Evolutionary conservation across 139 green algal species (phyloP), one percentile per base, ranked within the genome.

Genomic region (Tetradesmus lagerheimii): DNA sequence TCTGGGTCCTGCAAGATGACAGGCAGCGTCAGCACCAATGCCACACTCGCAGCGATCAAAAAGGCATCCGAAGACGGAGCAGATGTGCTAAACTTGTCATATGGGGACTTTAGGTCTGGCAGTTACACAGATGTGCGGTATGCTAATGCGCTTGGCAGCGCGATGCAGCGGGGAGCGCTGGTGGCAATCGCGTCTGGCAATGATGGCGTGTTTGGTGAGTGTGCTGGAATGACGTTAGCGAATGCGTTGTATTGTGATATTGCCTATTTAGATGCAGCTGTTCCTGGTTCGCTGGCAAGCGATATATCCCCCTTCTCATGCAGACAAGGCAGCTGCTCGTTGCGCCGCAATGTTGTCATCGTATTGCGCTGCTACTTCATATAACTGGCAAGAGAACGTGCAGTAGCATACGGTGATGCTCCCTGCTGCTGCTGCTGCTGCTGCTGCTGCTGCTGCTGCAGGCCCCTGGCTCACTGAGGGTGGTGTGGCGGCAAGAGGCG

Each of bases 21-120:
- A 64, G 79, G 79, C 79, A 66, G 27, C n/a, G 79, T 85, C 79
- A 85, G 43, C 79, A 85, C 79, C 41, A 85, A 66, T 37, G 79
- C 79, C 14, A 85, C 79, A 0, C 79, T 85, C 2, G n/a, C 27
- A 37, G 79, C 79, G 2, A 85, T 85, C 1, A 5, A 20, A 35
- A 25, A 34, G 25, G 79, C 79, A 39, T 45, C 79, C 2, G 29
- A 64, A 31, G 79, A 34, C 11, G 79, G 79, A 27, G 79, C 79
- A 39, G 79, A 85, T 9, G 79, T 85, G 79, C 43, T 85, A 29
- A 66, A 64, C 14, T 43, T 85, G 27, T 64, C 79, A 11, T 85
- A 71, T 66, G 79, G 79, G 4, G 79, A 85, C 43, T 71, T 71
- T 41, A 6, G 79, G 29, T 64, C 79, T 27, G 79, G 79, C 2